phyloP scores from a whole-genome alignment of 257 asterid species.

The Perilla frutescens region DNA sequence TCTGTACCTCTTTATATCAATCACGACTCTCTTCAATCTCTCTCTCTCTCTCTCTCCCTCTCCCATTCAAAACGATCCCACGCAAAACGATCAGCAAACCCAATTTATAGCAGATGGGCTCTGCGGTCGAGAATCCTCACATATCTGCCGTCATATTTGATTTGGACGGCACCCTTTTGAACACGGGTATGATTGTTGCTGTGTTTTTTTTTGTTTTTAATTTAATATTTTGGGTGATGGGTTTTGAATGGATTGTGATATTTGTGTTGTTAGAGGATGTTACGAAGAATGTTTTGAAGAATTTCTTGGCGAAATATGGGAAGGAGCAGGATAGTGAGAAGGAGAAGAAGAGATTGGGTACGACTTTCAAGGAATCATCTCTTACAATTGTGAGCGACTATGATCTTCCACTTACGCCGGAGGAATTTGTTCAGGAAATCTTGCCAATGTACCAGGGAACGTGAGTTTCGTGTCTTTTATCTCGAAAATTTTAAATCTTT shows the following conservation, averaged over 20 bases:
- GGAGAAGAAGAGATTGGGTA: constrained; percentile 77
- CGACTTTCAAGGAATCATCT: constrained; percentile 58
- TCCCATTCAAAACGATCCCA: neutral
- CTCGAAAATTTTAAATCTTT: neutral
- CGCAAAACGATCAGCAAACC: neutral
- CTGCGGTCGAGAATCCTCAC: constrained; percentile 42
- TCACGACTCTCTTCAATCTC: neutral
- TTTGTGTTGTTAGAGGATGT: constrained; percentile 61
- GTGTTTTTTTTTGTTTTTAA: neutral
- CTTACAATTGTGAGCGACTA: constrained; percentile 61
- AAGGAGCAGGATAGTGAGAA: constrained; percentile 66
- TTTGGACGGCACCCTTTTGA: constrained; percentile 91
- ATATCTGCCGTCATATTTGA: constrained; percentile 78
- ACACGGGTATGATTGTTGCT: constrained; percentile 55
- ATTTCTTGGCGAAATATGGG: constrained; percentile 72
- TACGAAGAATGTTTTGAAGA: constrained; percentile 65
- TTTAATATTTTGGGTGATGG: neutral
- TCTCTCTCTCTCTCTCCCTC: constrained; percentile 8
- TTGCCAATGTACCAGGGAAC: constrained; percentile 72
- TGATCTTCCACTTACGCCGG: constrained; percentile 75
- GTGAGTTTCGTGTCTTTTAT: constrained; percentile 47
- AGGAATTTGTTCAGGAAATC: constrained; percentile 59
- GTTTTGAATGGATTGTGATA: constrained; percentile 4
- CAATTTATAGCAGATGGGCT: neutral
- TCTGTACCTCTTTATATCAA: constrained; percentile 32